Evolutionary conservation across 805 yeast genomes (phyloP), one percentile per base, ranked within the genome.

Genomic region (Candida ulmi): DNA sequence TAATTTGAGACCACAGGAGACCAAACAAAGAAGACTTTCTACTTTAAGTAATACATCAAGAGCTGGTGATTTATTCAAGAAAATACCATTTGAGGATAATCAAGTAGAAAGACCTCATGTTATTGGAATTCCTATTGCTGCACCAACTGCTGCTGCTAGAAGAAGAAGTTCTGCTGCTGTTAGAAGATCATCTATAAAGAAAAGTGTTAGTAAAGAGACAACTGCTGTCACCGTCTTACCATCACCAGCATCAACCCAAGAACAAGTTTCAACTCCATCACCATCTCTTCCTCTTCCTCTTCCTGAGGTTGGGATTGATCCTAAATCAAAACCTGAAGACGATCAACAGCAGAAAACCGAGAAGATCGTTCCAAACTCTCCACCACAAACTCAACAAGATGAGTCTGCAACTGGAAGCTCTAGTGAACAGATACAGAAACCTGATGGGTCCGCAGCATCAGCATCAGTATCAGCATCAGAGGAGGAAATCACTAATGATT

Each of bases 11-110:
- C 30, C 49, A n/a, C 43, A 48, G 26, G 48, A 47, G 8, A 45
- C 50, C 30, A 43, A 52, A 52, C 44, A 67, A 60, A 46, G 62
- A 61, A 44, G 79, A 66, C 26, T 76, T 56, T 46, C 65, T 40
- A 50, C 67, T 27, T 41, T 68, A 55, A 45, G 60, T 48, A 35
- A 62, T 60, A 37, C 60, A 38, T 16, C 61, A 13, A 59, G 54
- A 41, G 17, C 58, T 15, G 50, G 61, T 5, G 57, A 53, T 17
- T 58, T 65, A 16, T 46, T 65, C n/a, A 58, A 31, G 17, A 31
- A 19, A 19, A n/a, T 13, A 26, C 12, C 25, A 7, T 12, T 13
- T 31, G 16, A 8, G 12, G 21, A n/a, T 12, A 18, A 31, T 19
- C 5, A 11, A 6, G 6, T 13, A 17, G 60, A 38, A 61, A 57